Evolutionary conservation across 1,139 yeast genomes (phyloP), one percentile per base, ranked within the genome.

Genomic region (Taphrina populina): DNA sequence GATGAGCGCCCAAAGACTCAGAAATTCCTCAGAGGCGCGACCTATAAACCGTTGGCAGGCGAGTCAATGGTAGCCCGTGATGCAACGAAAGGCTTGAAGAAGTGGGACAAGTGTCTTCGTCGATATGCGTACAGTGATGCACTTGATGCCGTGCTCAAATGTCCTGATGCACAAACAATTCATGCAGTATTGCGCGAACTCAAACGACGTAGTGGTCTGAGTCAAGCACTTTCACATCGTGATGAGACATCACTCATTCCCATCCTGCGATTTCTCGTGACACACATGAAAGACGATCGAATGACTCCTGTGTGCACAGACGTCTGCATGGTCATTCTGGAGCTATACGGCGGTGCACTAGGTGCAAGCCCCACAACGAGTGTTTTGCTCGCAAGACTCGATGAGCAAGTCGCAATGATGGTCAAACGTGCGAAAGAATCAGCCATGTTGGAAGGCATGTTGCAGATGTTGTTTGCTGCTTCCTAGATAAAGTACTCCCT

Each of bases 91-190:
- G 83, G 85, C 66, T 75, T 87, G 59, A 83, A 83, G 67, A 83
- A 81, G 52, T 90, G 84, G 67, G 98, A 92, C 70, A 84, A 78
- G 67, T 84, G 84, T 64, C 75, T 92, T 60, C 86, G 87, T 67
- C 85, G 85, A 26, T 92, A 92, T 73, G 80, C 86, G 67, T 92
- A 97, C 96, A 69, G 82, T 2, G 96, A 90, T 63, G 96, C 97
- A 1, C 76, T 92, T 55, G 96, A 92, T 68, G 77, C 83, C 60
- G 96, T 95, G 1, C 82, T 92, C 63, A 74, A 79, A 15, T 77
- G 83, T 2, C 95, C 95, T 2, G 54, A 49, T 24, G 81, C 92
- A 1, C 80, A 82, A 60, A 96, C 88, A 64, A 76, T 83, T 60
- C 73, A 87, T 10, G 83, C 95, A 10, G 87, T 88, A 4, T 74